Conservation (phyloP, 768 basidiomycete species). For the Mycena pura region DNA sequence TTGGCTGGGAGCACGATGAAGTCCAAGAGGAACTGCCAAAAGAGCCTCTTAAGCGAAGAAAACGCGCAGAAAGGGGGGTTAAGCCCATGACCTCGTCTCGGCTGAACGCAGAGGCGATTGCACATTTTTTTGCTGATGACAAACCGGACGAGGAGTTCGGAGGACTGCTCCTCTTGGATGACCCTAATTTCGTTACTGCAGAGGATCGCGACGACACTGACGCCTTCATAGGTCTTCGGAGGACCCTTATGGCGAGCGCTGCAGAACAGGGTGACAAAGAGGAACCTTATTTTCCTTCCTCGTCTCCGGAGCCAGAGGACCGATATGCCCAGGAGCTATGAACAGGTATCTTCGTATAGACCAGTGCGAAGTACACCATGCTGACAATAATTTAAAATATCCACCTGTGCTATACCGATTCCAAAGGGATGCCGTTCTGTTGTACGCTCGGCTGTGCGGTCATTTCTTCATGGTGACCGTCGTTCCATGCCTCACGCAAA, state of each 20-base stretch:
- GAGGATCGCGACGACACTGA: conserved; percentile 64
- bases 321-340: conserved; percentile 17
- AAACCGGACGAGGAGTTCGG: conserved; percentile 16
- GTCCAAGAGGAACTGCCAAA: conserved; percentile 12
- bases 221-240: conserved; percentile 48
- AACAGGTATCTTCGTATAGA: not conserved
- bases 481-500: conserved; percentile 36
- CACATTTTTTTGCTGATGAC: conserved; percentile 16
- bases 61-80: not conserved
- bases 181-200: conserved; percentile 31
- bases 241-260: conserved; percentile 1
- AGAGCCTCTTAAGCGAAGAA: conserved; percentile 2
- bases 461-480: conserved; percentile 31
- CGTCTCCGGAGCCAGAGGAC: conserved; percentile 11
- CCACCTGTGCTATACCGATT: conserved; percentile 4
- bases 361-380: not conserved
- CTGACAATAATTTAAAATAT: not conserved
- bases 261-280: conserved; percentile 33
- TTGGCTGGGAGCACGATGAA: conserved; percentile 36
- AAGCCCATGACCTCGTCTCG: conserved; percentile 14
- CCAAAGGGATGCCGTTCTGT: conserved; percentile 11
- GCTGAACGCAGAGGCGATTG: conserved; percentile 11
- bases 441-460: not conserved
- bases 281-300: conserved; percentile 19
- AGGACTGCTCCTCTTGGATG: conserved; percentile 19